These are phyloP conservation scores for Wickerhamiella sergipiensis DNA, from an alignment of 805 yeast genomes.

Conservation along the genomic window DNA sequence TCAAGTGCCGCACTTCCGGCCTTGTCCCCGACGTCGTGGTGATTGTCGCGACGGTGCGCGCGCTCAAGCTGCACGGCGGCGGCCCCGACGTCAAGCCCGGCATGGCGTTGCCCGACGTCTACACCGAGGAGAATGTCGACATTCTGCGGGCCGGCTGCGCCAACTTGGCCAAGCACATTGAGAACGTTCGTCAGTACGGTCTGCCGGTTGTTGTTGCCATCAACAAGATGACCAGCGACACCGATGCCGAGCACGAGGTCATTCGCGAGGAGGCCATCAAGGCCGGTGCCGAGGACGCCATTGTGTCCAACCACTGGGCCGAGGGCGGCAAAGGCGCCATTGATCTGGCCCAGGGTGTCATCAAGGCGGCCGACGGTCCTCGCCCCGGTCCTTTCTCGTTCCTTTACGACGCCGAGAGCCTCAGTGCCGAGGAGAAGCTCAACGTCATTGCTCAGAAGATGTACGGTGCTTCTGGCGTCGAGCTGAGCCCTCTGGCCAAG, in stretches of 20 bases:
- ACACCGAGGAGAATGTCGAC: slow-evolving; percentile 68
- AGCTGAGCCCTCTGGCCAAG: slow-evolving; percentile 68
- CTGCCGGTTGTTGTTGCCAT: slow-evolving; percentile 92
- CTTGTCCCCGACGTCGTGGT: slow-evolving; percentile 80
- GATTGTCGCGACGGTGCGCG: slow-evolving; percentile 90
- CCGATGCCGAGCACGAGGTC: slow-evolving; percentile 63
- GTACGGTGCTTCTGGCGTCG: slow-evolving; percentile 86
- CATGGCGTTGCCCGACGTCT: slow-evolving; percentile 67
- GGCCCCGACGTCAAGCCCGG: slow-evolving; percentile 97
- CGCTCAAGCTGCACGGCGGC: slow-evolving; percentile 94
- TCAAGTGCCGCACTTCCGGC: slow-evolving; percentile 88
- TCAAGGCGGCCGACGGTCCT: slow-evolving; percentile 38
- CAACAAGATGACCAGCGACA: slow-evolving; percentile 73
- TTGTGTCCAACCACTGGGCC: slow-evolving; percentile 87
- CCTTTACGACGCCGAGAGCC: slow-evolving; percentile 52
- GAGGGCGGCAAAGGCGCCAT: slow-evolving; percentile 89
- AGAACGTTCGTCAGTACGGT: slow-evolving; percentile 71
- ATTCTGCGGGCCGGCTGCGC: slow-evolving; percentile 67
- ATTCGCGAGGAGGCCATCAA: slow-evolving; percentile 66
- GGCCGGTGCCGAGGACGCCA: slow-evolving; percentile 93
- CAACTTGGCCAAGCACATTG: slow-evolving; percentile 80
- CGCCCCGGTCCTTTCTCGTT: slow-evolving; percentile 37
- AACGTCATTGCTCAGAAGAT: slow-evolving; percentile 66
- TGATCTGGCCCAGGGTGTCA: slow-evolving; percentile 70
- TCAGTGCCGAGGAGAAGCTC: slow-evolving; percentile 68